Evolutionary conservation across 768 basidiomycete genomes (phyloP), one percentile per base, ranked within the genome.

Genomic region (Psilocybe azurescens): DNA sequence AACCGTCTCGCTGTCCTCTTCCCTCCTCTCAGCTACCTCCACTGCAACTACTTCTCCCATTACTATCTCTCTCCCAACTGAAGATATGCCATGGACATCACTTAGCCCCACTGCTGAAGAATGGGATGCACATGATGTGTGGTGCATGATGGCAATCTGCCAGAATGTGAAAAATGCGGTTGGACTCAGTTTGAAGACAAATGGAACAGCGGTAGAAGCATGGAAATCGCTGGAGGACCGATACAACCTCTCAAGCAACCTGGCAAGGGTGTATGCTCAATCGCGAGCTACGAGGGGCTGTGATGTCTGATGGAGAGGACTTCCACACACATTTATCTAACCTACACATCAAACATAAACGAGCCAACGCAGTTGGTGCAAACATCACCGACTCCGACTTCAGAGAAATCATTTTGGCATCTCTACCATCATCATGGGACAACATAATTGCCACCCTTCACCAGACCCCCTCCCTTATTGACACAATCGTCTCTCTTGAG

Each of bases 81-180:
- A 55, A 16, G 36, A 38, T 3, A 55, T 18, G 1, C 36, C 54
- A n/a, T 66, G 62, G 62, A 46, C 51, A 1, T 68, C 64, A 0
- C 20, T 5, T 0, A 55, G 24, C 13, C 73, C 73, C 1, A 62
- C 65, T 1, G 2, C 24, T 5, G 64, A 67, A 0, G 67, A 74
- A 32, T 74, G 67, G 69, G 56, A 59, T 1, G 52, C 61, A 5
- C 55, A 65, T 1, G 66, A 74, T 30, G 66, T 61, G 0, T 66
- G 69, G 61, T 57, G 67, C 5, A 36, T 58, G 2, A 62, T 58
- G 1, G 62, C 68, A 1, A 57, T 73, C 30, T 48, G 66, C 11
- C 60, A 67, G 28, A 73, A 73, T 55, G 63, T 65, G 41, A 69
- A 71, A 33, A 69, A 73, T 36, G 62, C 67, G 0, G 48, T 72